These are phyloP conservation scores for Calonectria montana DNA, from an alignment of 2,329 filamentous ascomycete species.

Conservation along the genomic window DNA sequence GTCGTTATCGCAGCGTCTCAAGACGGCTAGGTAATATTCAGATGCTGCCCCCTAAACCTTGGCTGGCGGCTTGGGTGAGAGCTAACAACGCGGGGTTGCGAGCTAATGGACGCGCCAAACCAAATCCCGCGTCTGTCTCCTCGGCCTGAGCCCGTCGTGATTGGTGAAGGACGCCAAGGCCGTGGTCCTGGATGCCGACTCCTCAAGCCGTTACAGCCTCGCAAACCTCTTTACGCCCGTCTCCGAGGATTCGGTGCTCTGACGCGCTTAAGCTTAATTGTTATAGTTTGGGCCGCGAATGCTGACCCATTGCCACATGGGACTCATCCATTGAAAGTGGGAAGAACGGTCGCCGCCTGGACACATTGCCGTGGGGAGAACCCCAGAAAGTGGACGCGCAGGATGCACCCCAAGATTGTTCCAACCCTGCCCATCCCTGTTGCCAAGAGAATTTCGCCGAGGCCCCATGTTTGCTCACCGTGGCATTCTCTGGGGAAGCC, in stretches of 20 bases:
- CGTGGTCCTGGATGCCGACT: neutral
- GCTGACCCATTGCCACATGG: neutral
- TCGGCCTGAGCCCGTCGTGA: neutral
- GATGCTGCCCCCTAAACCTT: neutral
- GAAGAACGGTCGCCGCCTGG: neutral
- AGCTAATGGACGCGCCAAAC: neutral
- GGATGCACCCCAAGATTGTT: neutral
- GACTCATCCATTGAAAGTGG: neutral
- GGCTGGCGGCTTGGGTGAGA: neutral
- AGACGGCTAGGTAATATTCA: neutral
- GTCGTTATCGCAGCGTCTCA: neutral
- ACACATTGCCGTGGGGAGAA: neutral
- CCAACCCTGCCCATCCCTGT: neutral
- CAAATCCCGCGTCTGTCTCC: neutral
- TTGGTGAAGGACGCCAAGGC: constrained; percentile 1
- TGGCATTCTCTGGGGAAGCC: neutral
- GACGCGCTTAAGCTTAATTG: neutral
- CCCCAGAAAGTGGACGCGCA: neutral
- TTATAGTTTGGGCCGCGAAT: neutral
- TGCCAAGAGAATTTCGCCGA: neutral
- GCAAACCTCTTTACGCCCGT: neutral
- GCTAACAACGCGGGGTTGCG: neutral
- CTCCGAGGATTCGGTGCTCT: neutral
- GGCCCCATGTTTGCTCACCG: neutral
- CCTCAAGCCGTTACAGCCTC: neutral